Evolutionary conservation across 192 early-diverging fungal genomes (phyloP), one percentile per base, ranked within the genome.

Genomic region (Martensiomyces pterosporus): DNA sequence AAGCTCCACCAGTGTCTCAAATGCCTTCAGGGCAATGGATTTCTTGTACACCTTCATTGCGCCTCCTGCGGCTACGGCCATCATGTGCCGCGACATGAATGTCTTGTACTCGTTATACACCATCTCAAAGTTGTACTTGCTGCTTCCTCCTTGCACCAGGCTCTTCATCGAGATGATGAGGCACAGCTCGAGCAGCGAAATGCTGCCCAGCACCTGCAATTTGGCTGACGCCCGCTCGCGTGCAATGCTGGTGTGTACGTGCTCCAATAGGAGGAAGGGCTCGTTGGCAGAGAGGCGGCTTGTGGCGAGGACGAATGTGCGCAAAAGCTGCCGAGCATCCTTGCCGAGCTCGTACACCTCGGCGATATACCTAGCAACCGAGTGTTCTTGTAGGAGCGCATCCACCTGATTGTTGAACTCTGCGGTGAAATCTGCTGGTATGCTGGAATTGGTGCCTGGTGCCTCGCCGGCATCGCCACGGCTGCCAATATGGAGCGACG

Each of bases 51-150:
- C 78, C 52, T 77, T 77, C 79, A 83, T 83, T 12, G 81, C 78
- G 19, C 81, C 77, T 12, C 75, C 72, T 2, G 65, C 42, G 27
- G 57, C 33, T 39, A 52, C 54, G 13, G 49, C 73, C 52, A 60
- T 43, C 75, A 83, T 33, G 65, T 78, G 19, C 55, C 63, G 64
- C 24, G 73, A 80, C 85, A 87, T 83, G 57, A 94, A 90, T 0
- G 86, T 82, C 48, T 85, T 84, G 76, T 92, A 94, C 71, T 89
- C 88, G 52, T 94, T 87, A 57, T 91, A 91, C 4, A 93, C 81
- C 90, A 97, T 94, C 60, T 90, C 88, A 78, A 97, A 97, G 49
- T 93, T 97, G 57, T 91, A 94, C 16, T 74, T 66, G 39, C 53
- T 54, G n/a, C 75, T 82, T 36, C 86, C 83, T 16, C 79, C 77